Base-by-base conservation (phyloP, 768 basidiomycete genomes). In the Panellus pusillus region DNA sequence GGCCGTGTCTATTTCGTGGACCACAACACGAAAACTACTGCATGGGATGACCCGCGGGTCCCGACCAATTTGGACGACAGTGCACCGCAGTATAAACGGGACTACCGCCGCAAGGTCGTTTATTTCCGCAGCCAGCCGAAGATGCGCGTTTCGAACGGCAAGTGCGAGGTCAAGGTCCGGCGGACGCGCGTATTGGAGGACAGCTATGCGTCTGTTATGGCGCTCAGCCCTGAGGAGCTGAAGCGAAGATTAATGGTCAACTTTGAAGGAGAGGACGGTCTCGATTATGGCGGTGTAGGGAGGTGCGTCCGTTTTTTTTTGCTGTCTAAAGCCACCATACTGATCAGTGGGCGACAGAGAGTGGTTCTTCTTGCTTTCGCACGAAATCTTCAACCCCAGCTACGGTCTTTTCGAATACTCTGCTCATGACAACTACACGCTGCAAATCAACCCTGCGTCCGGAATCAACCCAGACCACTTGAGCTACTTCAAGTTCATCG, bases 61-160 rank as follows among this genome's bases (percentile, higher is more conserved):
- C 93, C 93, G 0, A 86, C 83, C 1, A 81, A 86, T 56, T 74
- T 93, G 44, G 91, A 93, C 64, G 85, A 89, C 60, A 91, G 85
- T 70, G 91, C 91, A 3, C 93, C 93, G n/a, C 92, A 95, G 71
- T 95, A 94, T 72, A 94, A 95, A 72, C 86, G 91, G 57, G 93
- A 96, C 72, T 96, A 95, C 68, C 76, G 93, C 58, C 78, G 91
- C 52, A 96, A 95, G 71, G 83, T 95, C 40, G 86, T 95, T 44
- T 95, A 95, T 74, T 94, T 96, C 81, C 81, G 93, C 55, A 87
- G 84, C 60, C 93, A 96, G 61, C 91, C 92, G 20, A 87, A 91
- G 47, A 87, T 96, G 77, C 80, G 90, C 41, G 72, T 80, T 8
- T 78, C 81, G 44, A 79, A 83, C 13, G 92, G 91, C 32, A 93